phyloP scores from a whole-genome alignment of 768 basidiomycete genomes.

The Pulveroboletus sp. region DNA sequence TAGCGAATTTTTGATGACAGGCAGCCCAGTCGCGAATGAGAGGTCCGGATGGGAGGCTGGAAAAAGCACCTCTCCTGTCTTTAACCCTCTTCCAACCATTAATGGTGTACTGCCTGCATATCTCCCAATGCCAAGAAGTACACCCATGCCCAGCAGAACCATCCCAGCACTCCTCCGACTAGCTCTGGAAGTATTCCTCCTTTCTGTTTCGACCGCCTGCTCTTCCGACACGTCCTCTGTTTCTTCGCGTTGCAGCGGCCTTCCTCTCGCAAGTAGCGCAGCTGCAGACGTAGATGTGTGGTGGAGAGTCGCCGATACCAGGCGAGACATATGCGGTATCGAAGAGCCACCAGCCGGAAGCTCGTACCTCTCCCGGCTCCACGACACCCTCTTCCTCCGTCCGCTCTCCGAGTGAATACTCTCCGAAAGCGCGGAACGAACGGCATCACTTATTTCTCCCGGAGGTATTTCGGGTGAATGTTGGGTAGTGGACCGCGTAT shows the following conservation, averaged over 20 bases:
- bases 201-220: constrained; percentile 19
- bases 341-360: constrained; percentile 38
- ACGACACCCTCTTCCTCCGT: constrained; percentile 55
- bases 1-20: constrained; percentile 13
- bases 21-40: neutral
- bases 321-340: constrained; percentile 31
- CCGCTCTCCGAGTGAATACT: constrained; percentile 76
- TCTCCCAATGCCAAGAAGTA: constrained; percentile 64
- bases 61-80: constrained; percentile 47
- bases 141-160: constrained; percentile 76
- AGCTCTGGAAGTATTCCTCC: constrained; percentile 49
- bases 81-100: constrained; percentile 25
- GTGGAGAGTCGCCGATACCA: constrained; percentile 30
- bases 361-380: constrained; percentile 70
- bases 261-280: constrained; percentile 37
- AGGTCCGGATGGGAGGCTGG: constrained; percentile 4
- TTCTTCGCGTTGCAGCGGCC: constrained; percentile 41
- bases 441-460: constrained; percentile 49
- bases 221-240: constrained; percentile 18
- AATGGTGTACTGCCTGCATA: constrained; percentile 34
- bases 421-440: constrained; percentile 56
- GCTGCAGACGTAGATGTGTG: constrained; percentile 20
- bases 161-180: constrained; percentile 70
- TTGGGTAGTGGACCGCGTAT: constrained; percentile 14
- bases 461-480: constrained; percentile 22